Conservation (phyloP, 2,329 filamentous ascomycete genomes). For the Meredithiella fracta region DNA sequence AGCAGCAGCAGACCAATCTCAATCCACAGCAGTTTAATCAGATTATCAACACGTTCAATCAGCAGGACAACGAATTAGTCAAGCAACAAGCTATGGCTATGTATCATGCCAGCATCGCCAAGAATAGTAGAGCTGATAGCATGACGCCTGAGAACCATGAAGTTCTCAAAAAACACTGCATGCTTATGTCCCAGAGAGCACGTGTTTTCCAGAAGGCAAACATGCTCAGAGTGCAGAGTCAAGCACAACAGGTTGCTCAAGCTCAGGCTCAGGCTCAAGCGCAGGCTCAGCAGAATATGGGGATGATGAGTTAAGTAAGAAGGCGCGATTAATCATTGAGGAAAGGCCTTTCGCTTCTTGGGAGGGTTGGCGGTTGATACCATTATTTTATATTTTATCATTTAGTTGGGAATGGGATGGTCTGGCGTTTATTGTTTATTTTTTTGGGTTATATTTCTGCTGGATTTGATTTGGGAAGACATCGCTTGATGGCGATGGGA, state of each 20-base stretch:
- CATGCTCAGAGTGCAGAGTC: conserved; percentile 18
- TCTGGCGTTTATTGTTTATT: background rate
- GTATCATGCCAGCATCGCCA: background rate
- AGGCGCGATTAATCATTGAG: conserved; percentile 16
- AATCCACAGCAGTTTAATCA: conserved; percentile 19
- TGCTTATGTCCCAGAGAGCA: background rate
- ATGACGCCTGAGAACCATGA: background rate
- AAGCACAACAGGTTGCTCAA: conserved; percentile 19
- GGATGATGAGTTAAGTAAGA: conserved; percentile 7
- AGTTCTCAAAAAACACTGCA: background rate
- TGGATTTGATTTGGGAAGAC: too few species aligned
- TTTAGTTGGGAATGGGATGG: background rate
- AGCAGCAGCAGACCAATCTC: conserved; percentile 18
- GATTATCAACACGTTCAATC: background rate
- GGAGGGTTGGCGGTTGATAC: conserved; percentile 20
- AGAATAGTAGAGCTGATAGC: background rate
- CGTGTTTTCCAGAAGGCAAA: background rate
- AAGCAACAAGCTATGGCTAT: background rate
- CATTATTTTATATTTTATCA: conserved; percentile 15
- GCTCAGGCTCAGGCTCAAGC: conserved; percentile 2
- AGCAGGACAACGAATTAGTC: background rate
- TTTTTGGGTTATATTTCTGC: background rate
- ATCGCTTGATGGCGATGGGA: too few species aligned
- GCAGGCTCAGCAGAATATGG: conserved; percentile 23
- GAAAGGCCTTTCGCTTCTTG: conserved; percentile 22